Conservation (phyloP, 345 rosid genomes). For the Carallia pectinifolia region DNA sequence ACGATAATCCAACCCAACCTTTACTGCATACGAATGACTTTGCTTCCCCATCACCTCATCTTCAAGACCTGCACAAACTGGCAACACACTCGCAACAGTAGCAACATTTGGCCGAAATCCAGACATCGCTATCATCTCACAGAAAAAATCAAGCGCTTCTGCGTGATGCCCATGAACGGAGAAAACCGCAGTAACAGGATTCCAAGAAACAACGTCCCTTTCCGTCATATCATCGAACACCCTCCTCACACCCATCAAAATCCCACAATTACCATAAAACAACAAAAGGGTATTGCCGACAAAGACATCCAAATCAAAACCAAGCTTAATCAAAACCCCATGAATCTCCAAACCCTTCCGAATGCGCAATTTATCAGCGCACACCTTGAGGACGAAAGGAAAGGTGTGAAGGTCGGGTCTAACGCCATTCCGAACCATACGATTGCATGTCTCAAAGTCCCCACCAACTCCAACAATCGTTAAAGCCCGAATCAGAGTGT, state of each 20-base stretch:
- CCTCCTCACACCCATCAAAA: slow-evolving; percentile 20
- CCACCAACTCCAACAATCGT: slow-evolving; percentile 26
- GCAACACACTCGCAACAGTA: slow-evolving; percentile 31
- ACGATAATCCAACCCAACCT: slow-evolving; percentile 40
- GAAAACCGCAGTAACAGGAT: slow-evolving; percentile 33
- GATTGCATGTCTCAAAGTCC: slow-evolving; percentile 34
- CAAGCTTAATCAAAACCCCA: slow-evolving; percentile 50
- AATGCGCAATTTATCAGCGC: slow-evolving; percentile 34
- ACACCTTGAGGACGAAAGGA: slow-evolving; percentile 45
- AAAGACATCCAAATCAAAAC: slow-evolving; percentile 38
- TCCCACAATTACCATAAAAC: slow-evolving; percentile 32
- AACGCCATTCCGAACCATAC: slow-evolving; percentile 37
- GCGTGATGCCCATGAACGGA: slow-evolving; percentile 25
- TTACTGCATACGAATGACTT: slow-evolving; percentile 39
- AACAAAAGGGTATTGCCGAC: slow-evolving; percentile 45
- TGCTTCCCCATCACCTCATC: slow-evolving; percentile 28
- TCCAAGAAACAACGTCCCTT: slow-evolving; percentile 48
- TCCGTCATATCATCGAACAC: slow-evolving; percentile 50
- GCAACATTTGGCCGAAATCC: slow-evolving; percentile 37
- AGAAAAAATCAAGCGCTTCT: slow-evolving; percentile 34
- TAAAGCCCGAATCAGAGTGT: slow-evolving; percentile 43
- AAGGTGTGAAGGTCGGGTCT: slow-evolving; percentile 51
- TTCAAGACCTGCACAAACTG: slow-evolving; percentile 11
- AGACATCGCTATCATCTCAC: slow-evolving; percentile 28
- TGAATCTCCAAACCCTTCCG: slow-evolving; percentile 62